Conservation (phyloP, 208 protist species). For the Crithidia acanthocephali region DNA sequence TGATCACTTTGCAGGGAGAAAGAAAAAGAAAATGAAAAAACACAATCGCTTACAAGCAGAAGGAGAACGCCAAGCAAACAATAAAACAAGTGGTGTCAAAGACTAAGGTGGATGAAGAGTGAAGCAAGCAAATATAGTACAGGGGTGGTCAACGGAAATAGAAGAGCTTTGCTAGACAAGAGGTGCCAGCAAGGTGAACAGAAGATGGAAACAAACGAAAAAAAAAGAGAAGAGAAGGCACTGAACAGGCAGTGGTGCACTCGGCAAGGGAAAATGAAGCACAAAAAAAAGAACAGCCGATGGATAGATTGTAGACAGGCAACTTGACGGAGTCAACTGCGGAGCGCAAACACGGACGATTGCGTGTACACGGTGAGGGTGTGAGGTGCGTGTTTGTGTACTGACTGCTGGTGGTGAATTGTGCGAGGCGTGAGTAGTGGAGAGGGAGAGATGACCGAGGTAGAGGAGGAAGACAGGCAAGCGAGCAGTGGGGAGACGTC, state of each 20-base stretch:
- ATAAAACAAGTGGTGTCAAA: too few species aligned
- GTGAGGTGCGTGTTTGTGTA: slow-evolving; percentile 1
- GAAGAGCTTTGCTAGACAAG: too few species aligned
- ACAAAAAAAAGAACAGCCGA: too few species aligned
- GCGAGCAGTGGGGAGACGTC: too few species aligned
- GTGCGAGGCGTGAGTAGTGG: too few species aligned
- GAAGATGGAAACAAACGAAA: not conserved
- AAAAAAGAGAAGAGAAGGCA: not conserved
- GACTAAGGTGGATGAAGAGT: too few species aligned
- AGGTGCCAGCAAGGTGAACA: too few species aligned
- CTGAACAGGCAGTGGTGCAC: not conserved
- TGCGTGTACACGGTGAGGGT: not conserved
- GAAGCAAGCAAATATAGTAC: too few species aligned
- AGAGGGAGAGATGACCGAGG: not conserved
- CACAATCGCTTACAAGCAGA: not conserved
- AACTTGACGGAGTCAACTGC: not conserved
- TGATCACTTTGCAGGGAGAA: too few species aligned
- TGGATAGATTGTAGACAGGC: not conserved
- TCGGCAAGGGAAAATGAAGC: too few species aligned
- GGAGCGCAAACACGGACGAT: not conserved
- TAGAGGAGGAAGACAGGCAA: not conserved
- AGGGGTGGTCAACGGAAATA: too few species aligned
- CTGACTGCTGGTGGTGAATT: not conserved
- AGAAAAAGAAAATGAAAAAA: not conserved
- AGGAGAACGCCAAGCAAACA: not conserved